Evolutionary conservation across 179 eudicot species (phyloP).

Genomic region (Sideroxylon spinosum): DNA sequence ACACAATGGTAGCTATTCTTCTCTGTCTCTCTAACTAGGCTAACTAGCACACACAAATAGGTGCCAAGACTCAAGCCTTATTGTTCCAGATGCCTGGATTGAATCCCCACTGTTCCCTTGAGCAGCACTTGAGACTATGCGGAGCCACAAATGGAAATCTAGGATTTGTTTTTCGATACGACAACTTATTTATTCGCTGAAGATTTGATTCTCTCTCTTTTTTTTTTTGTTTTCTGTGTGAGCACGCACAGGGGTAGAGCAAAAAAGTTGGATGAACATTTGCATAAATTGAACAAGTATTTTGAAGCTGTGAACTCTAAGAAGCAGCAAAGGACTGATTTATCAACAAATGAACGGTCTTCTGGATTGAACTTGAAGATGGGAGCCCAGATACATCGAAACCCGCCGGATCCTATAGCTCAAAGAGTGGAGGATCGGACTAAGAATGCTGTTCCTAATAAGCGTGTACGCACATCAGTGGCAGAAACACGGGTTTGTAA

Average conservation of each 20-base stretch:
- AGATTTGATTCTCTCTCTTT: constrained; percentile 2
- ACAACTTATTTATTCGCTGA: constrained; percentile 13
- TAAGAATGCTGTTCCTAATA: constrained; percentile 59
- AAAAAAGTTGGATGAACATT: constrained; percentile 58
- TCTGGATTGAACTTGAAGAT: constrained; percentile 61
- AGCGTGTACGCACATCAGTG: constrained; percentile 80
- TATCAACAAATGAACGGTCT: constrained; percentile 49
- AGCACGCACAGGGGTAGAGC: constrained; percentile 46
- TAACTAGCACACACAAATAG: no score
- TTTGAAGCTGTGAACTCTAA: constrained; percentile 45
- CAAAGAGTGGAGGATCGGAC: constrained; percentile 68
- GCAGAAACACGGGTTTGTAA: constrained; percentile 76
- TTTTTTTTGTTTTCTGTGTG: not conserved
- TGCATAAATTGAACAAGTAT: constrained; percentile 57
- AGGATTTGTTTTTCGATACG: not conserved
- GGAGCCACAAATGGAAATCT: not conserved
- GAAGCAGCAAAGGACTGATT: constrained; percentile 52
- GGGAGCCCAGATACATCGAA: constrained; percentile 61
- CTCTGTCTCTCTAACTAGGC: no score
- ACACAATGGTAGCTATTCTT: no score
- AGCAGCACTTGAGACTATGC: no score
- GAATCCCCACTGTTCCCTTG: no score
- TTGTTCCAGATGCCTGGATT: no score
- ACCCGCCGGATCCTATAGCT: constrained; percentile 45
- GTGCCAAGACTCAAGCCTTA: no score